phyloP scores from a whole-genome alignment of 257 asterid species.

The Nicotiana otophora region DNA sequence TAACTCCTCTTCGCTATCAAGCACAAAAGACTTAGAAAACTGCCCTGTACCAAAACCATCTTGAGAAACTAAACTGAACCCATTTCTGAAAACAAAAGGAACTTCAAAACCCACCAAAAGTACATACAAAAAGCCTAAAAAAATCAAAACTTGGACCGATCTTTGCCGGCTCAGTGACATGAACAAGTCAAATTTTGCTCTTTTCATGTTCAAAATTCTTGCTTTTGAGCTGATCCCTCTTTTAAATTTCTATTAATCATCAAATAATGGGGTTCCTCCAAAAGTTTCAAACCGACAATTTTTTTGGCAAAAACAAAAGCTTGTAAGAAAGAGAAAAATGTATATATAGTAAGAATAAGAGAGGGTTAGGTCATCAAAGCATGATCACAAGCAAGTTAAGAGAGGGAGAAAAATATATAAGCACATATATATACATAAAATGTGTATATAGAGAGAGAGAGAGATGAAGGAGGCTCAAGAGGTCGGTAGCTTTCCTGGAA shows the following conservation, averaged over 20 bases:
- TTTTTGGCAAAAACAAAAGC: neutral
- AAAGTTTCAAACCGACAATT: slow-evolving; percentile 4
- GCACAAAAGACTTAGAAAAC: slow-evolving; percentile 47
- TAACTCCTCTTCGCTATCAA: slow-evolving; percentile 63
- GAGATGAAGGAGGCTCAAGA: slow-evolving; percentile 4
- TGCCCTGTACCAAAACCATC: slow-evolving; percentile 40
- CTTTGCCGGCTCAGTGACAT: slow-evolving; percentile 58
- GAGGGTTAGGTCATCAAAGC: slow-evolving; percentile 21
- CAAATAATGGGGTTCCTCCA: neutral
- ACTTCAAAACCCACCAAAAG: slow-evolving; percentile 66
- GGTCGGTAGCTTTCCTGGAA: slow-evolving; percentile 17
- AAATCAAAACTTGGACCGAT: slow-evolving; percentile 50
- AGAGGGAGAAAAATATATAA: neutral
- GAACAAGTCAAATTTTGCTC: slow-evolving; percentile 47
- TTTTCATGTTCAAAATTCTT: slow-evolving; percentile 42
- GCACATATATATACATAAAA: neutral
- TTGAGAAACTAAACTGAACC: slow-evolving; percentile 35
- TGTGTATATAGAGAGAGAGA: neutral
- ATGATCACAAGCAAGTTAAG: neutral
- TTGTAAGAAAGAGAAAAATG: neutral
- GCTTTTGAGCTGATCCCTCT: neutral
- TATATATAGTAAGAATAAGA: neutral
- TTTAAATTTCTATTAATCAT: slow-evolving; percentile 16
- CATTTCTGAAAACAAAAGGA: slow-evolving; percentile 64
- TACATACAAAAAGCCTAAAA: slow-evolving; percentile 45